Percentiles rank a stretch among this genome's conserved stretches.
These are phyloP conservation scores for Diddensiella transvaalensis DNA, from an alignment of 805 yeast species.

Conservation along the genomic window DNA sequence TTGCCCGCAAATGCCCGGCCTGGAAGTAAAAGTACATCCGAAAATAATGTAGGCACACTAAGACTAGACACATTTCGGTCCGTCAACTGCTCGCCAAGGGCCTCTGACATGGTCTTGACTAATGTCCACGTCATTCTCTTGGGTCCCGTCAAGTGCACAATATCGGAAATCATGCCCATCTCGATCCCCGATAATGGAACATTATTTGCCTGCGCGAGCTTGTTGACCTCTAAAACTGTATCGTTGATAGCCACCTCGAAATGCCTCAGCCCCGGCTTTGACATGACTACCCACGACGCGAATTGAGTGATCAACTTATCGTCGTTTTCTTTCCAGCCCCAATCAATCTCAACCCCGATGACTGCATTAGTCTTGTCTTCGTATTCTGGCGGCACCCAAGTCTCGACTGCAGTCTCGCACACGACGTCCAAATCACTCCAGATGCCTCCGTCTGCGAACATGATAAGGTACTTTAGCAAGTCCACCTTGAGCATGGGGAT, in stretches of 20 bases:
- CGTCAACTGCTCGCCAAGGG: neutral
- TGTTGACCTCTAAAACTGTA: neutral
- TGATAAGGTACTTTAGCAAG: neutral
- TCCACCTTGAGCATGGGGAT: neutral
- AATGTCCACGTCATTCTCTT: neutral
- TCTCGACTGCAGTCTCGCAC: neutral
- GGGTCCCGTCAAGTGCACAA: neutral
- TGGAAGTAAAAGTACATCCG: neutral
- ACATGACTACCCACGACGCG: neutral
- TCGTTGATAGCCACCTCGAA: neutral
- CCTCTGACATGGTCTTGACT: neutral
- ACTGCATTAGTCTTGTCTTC: neutral
- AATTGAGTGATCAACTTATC: neutral
- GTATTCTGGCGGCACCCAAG: neutral
- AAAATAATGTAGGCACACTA: neutral
- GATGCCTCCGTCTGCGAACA: neutral
- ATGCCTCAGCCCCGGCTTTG: neutral
- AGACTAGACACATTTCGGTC: neutral
- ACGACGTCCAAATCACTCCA: conserved; percentile 2
- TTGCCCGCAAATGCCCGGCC: neutral
- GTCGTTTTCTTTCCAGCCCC: neutral
- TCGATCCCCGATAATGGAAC: neutral
- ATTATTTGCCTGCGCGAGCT: conserved; percentile 1
- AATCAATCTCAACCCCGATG: neutral
- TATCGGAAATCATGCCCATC: neutral